These are phyloP conservation scores for Chaetomiaceae sp. DNA, from an alignment of 2,329 filamentous ascomycete species.

Conservation along the genomic window DNA sequence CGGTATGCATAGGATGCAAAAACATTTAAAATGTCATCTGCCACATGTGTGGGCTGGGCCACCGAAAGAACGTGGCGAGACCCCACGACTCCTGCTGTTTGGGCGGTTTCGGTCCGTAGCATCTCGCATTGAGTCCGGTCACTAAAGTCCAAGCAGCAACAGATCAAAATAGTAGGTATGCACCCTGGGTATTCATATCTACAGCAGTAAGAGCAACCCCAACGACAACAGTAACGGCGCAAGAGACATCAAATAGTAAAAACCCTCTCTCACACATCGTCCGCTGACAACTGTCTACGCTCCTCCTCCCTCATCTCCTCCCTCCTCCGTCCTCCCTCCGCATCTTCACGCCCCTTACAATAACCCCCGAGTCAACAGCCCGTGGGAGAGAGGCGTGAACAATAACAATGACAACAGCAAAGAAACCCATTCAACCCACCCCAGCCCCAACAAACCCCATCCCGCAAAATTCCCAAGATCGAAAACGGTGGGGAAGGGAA, in stretches of 20 bases:
- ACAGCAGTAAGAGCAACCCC: background rate
- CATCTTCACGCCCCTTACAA: no score
- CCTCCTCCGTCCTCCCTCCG: background rate
- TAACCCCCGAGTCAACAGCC: background rate
- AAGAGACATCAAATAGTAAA: background rate
- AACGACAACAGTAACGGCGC: background rate
- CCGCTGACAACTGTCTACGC: background rate
- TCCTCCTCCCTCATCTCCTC: background rate
- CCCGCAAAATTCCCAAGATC: background rate
- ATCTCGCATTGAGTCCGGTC: no score
- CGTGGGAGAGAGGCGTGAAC: background rate
- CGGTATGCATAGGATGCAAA: background rate
- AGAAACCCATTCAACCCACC: background rate
- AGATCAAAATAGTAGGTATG: conserved; percentile 7
- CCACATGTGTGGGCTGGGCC: no score
- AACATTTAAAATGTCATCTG: background rate
- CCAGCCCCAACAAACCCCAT: background rate
- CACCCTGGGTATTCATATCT: conserved; percentile 18
- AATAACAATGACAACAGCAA: no score
- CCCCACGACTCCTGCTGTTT: no score
- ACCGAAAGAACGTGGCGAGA: no score
- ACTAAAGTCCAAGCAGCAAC: background rate
- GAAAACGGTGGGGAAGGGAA: background rate
- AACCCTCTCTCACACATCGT: background rate
- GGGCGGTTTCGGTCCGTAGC: no score